Evolutionary conservation across 208 protist genomes (phyloP).

Genomic region (Kentomonas sorsogonicus): DNA sequence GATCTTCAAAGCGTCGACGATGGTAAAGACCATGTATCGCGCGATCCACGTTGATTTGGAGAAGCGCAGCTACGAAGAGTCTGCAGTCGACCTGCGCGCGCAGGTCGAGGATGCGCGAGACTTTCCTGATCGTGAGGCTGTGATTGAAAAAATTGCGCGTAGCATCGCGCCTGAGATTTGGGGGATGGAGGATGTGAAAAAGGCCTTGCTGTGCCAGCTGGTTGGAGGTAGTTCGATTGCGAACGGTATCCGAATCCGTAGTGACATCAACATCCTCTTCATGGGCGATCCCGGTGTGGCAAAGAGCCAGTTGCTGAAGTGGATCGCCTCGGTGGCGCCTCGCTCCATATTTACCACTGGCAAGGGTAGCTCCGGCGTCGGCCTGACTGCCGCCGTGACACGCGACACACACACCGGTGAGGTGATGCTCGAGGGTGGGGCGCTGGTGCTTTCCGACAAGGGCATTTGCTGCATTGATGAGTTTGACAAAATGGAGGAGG

Average conservation of each 20-base stretch:
- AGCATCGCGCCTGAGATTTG: conserved; percentile 97
- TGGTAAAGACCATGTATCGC: conserved; percentile 81
- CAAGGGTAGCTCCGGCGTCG: conserved; percentile 97
- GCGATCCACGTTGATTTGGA: conserved; percentile 70
- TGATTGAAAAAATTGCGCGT: conserved; percentile 95
- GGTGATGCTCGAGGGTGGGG: conserved; percentile 93
- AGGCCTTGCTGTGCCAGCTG: conserved; percentile 96
- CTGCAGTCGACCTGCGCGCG: conserved; percentile 55
- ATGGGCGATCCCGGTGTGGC: conserved; percentile 99
- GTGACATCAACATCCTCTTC: conserved; percentile 98
- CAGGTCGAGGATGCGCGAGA: conserved; percentile 69
- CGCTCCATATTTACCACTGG: conserved; percentile 98
- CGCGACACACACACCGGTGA: conserved; percentile 95
- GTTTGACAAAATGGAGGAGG: conserved; percentile 99
- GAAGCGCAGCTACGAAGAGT: conserved; percentile 84
- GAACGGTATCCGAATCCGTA: conserved; percentile 88
- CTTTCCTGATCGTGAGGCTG: conserved; percentile 64
- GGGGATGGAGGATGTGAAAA: conserved; percentile 98
- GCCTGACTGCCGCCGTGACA: conserved; percentile 98
- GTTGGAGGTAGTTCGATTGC: conserved; percentile 98
- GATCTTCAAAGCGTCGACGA: conserved; percentile 78
- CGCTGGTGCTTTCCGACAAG: conserved; percentile 96
- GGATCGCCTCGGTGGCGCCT: conserved; percentile 96
- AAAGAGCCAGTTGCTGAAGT: conserved; percentile 98
- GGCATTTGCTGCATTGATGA: conserved; percentile 99